phyloP scores from a whole-genome alignment of 1,284 basidiomycete species.

The Boletus mariae region DNA sequence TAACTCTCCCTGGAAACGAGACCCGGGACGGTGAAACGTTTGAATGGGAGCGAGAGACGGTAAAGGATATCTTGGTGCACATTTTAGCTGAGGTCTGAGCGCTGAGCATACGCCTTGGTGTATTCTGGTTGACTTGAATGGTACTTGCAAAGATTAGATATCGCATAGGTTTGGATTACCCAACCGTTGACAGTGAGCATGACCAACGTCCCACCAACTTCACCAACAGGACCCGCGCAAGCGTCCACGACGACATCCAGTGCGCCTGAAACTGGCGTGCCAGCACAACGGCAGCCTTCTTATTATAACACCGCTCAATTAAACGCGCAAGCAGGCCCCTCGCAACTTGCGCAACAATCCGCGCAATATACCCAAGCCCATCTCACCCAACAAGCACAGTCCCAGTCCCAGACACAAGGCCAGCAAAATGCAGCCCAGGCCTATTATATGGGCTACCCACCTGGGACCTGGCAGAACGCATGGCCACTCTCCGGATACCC shows the following conservation, averaged over 20 bases:
- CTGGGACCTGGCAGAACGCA: slow-evolving; percentile 31
- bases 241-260: slow-evolving; percentile 6
- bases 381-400: slow-evolving; percentile 14
- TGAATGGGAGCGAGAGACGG: slow-evolving; percentile 40
- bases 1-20: slow-evolving; percentile 25
- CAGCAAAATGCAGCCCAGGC: slow-evolving; percentile 30
- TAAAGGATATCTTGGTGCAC: slow-evolving; percentile 58
- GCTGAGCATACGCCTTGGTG: too few relatives aligned
- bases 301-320: slow-evolving; percentile 7
- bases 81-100: slow-evolving; percentile 51
- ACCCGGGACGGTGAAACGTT: slow-evolving; percentile 16
- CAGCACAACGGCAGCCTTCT: slow-evolving; percentile 14
- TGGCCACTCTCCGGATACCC: slow-evolving; percentile 34
- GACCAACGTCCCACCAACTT: slow-evolving; percentile 23
- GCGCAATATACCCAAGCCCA: slow-evolving; percentile 19
- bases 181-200: slow-evolving; percentile 5
- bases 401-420: slow-evolving; percentile 19
- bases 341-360: slow-evolving; percentile 21
- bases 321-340: slow-evolving; percentile 12
- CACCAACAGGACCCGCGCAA: slow-evolving; percentile 21
- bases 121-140: background rate
- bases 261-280: slow-evolving; percentile 10
- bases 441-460: slow-evolving; percentile 34
- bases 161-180: background rate
- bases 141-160: background rate